Percentiles rank a stretch among this genome's conserved stretches.
Conservation (phyloP, 495 filamentous ascomycete species). For the Penicillium ochrochloron region DNA sequence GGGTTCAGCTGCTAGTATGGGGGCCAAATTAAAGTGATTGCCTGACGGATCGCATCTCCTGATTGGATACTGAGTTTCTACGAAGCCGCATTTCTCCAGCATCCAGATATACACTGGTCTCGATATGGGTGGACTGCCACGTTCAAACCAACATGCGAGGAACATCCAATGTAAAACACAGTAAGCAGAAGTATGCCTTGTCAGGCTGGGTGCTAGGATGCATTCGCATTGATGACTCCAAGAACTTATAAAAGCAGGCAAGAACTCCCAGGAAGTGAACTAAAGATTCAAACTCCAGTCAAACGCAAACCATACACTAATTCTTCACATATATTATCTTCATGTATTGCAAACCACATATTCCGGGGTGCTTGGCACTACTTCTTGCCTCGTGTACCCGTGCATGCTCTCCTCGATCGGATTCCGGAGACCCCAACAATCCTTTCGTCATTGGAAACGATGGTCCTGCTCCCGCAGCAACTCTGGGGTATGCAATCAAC, state of each 20-base stretch:
- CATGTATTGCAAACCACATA: neutral
- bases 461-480: slow-evolving; percentile 24
- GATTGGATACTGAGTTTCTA: neutral
- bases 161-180: neutral
- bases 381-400: neutral
- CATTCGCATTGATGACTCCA: neutral
- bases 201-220: neutral
- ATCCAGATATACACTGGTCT: too few relatives aligned
- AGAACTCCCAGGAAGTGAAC: neutral
- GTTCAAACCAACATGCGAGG: neutral
- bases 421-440: neutral
- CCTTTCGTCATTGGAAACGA: slow-evolving; percentile 23
- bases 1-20: neutral
- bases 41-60: neutral
- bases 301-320: neutral
- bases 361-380: neutral
- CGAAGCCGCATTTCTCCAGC: neutral
- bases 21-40: neutral
- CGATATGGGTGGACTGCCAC: neutral
- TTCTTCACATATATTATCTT: neutral
- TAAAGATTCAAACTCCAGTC: neutral
- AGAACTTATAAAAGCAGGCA: neutral
- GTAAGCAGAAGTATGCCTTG: neutral
- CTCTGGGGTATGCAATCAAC: slow-evolving; percentile 39
- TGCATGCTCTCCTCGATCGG: neutral